phyloP scores from a whole-genome alignment of 2,329 filamentous ascomycete species.

The Apiospora koreana region DNA sequence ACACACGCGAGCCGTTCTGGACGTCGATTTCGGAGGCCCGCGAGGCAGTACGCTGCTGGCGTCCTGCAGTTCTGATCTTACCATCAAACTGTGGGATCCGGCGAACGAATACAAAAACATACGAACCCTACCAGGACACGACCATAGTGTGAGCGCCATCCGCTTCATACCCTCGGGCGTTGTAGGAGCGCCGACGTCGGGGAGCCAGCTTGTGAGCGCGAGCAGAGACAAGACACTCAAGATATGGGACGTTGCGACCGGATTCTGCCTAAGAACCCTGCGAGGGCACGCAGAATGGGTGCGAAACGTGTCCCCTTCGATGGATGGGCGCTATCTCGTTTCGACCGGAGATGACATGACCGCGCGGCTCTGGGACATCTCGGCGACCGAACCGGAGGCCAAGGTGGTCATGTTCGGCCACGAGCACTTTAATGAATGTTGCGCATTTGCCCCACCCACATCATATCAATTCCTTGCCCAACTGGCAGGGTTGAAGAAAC shows the following conservation, averaged over 20 bases:
- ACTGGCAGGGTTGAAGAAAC: slow-evolving; percentile 80
- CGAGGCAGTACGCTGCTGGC: slow-evolving; percentile 77
- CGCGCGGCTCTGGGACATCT: slow-evolving; percentile 82
- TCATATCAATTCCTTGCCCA: slow-evolving; percentile 76
- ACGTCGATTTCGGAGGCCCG: slow-evolving; percentile 88
- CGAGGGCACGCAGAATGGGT: slow-evolving; percentile 88
- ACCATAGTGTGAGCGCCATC: slow-evolving; percentile 87
- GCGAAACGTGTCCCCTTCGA: slow-evolving; percentile 79
- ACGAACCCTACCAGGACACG: slow-evolving; percentile 84
- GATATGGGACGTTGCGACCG: slow-evolving; percentile 92
- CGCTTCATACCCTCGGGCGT: slow-evolving; percentile 85
- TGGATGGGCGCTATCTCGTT: slow-evolving; percentile 80
- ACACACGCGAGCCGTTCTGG: slow-evolving; percentile 84
- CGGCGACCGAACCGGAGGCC: slow-evolving; percentile 65
- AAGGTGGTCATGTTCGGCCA: slow-evolving; percentile 84
- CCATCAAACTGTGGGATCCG: slow-evolving; percentile 94
- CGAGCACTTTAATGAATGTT: slow-evolving; percentile 85
- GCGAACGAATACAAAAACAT: slow-evolving; percentile 94
- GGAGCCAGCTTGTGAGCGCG: slow-evolving; percentile 83
- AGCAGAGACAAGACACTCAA: slow-evolving; percentile 82
- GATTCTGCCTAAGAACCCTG: slow-evolving; percentile 90
- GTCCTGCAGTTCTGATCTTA: slow-evolving; percentile 85
- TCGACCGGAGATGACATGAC: slow-evolving; percentile 84
- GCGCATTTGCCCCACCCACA: slow-evolving; percentile 78
- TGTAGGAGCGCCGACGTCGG: slow-evolving; percentile 74